Conservation (phyloP, 2,329 filamentous ascomycete genomes). For the Fusarium metavorans region DNA sequence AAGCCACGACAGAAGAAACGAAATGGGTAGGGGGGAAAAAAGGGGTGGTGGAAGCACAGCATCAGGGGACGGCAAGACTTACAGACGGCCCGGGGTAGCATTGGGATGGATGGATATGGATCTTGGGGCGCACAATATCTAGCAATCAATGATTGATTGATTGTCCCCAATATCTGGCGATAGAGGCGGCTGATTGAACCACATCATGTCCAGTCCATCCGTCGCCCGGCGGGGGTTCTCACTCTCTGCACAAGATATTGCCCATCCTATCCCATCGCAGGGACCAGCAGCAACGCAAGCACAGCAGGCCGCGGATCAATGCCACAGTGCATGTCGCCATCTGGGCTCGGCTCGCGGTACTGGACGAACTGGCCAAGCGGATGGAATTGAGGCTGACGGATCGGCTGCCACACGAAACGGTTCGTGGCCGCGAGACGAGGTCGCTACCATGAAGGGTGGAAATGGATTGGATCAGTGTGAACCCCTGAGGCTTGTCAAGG, state of each 20-base stretch:
- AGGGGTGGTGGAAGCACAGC: slow-evolving; percentile 30
- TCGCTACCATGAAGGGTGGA: slow-evolving; percentile 5
- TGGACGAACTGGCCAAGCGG: slow-evolving; percentile 22
- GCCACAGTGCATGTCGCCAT: slow-evolving; percentile 16
- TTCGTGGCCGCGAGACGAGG: slow-evolving; percentile 28
- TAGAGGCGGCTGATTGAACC: slow-evolving; percentile 4
- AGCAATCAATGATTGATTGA: slow-evolving; percentile 10
- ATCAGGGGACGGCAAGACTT: slow-evolving; percentile 24
- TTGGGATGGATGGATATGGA: slow-evolving; percentile 1
- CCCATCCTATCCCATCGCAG: neutral
- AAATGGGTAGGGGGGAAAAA: slow-evolving; percentile 9
- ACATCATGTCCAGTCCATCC: neutral
- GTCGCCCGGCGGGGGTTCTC: neutral
- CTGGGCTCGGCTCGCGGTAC: neutral
- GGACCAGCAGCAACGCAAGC: neutral
- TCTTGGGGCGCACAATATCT: slow-evolving; percentile 4
- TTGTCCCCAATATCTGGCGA: slow-evolving; percentile 5
- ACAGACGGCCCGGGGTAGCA: slow-evolving; percentile 31
- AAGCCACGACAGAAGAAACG: slow-evolving; percentile 20
- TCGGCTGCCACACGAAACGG: slow-evolving; percentile 39
- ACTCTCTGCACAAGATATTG: neutral
- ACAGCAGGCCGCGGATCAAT: slow-evolving; percentile 1
- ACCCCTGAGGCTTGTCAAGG: slow-evolving; percentile 25
- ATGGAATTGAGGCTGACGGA: slow-evolving; percentile 38
- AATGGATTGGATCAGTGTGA: slow-evolving; percentile 33